Evolutionary conservation across 352 stramenopile genomes (phyloP).

Genomic region (Peronospora belbahrii): DNA sequence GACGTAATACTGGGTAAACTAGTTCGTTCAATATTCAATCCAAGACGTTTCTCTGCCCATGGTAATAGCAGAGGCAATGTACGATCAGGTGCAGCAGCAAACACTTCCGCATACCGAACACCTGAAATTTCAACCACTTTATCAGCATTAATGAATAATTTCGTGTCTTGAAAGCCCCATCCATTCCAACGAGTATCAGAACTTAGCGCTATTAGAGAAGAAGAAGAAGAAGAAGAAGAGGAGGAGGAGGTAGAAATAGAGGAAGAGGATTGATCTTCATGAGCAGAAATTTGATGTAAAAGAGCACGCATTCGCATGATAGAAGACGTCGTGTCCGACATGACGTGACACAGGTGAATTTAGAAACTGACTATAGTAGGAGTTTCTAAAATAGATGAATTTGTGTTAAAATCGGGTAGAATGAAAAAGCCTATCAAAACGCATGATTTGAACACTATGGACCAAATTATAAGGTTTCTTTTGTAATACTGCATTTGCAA

Average conservation of each 20-base stretch:
- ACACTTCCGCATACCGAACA: constrained; percentile 54
- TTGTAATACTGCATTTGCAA: too few species aligned
- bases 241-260: not conserved
- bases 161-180: constrained; percentile 66
- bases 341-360: constrained; percentile 8
- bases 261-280: not conserved
- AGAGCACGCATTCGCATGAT: constrained; percentile 49
- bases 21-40: constrained; percentile 33
- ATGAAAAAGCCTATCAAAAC: too few species aligned
- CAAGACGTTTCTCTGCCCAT: constrained; percentile 53
- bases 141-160: constrained; percentile 52
- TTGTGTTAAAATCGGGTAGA: too few species aligned
- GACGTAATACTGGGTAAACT: constrained; percentile 29
- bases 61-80: constrained; percentile 42
- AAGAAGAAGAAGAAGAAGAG: not conserved
- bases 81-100: constrained; percentile 33
- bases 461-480: too few species aligned
- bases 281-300: constrained; percentile 20
- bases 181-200: constrained; percentile 58
- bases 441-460: too few species aligned
- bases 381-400: too few species aligned
- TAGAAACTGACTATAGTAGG: constrained; percentile 10
- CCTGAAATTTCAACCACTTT: constrained; percentile 55
- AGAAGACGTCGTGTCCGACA: constrained; percentile 24
- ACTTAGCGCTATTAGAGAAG: constrained; percentile 15